Evolutionary conservation across 192 early-diverging fungal species (phyloP), one percentile per base, ranked within the genome.

Genomic region (Mortierella claussenii): DNA sequence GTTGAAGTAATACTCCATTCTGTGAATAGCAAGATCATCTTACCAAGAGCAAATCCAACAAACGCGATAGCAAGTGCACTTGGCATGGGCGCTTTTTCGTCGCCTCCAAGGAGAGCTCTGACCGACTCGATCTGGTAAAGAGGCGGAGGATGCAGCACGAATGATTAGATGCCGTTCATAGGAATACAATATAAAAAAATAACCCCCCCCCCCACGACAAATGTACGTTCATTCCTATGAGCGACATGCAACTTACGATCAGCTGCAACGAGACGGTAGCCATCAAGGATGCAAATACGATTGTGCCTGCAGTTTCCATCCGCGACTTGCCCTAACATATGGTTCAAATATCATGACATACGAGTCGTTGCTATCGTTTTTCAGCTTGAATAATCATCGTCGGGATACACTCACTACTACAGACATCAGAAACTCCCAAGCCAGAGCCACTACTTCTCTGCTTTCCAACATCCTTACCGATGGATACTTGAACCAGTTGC

Each of bases 261-360:
- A 94, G 79, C 43, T 88, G 84, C 6, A 92, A 76, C 4, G 91
- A 89, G 8, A 92, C 83, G 8, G 90, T 88, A 44, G 84, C 82
- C 92, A 92, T 94, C n/a, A 92, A 81, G 10, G 86, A 86, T 0
- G 91, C 79, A 82, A 94, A 94, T 13, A 94, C 86, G 62, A 94
- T 92, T 0, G 91, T 90, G 30, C 92, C 92, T 12, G 87, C 86
- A 11, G 91, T 92, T 68, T 94, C 92, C 67, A 92, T 86, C 37
- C 90, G 83, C 21, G 87, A 83, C 55, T 91, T 88, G 27, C 92
- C 92, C 87, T 86, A 40, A 28, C 30, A 28, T 0, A 13, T 32
- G 20, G 17, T 56, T 4, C 10, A 52, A 3, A 4, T 10, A 31
- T 8, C 3, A 30, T 52, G 23, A 42, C 17, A 42, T 8, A 42